Evolutionary conservation across 2,329 filamentous ascomycete species (phyloP), one percentile per base, ranked within the genome.

Genomic region (Calonectria fujianensis): DNA sequence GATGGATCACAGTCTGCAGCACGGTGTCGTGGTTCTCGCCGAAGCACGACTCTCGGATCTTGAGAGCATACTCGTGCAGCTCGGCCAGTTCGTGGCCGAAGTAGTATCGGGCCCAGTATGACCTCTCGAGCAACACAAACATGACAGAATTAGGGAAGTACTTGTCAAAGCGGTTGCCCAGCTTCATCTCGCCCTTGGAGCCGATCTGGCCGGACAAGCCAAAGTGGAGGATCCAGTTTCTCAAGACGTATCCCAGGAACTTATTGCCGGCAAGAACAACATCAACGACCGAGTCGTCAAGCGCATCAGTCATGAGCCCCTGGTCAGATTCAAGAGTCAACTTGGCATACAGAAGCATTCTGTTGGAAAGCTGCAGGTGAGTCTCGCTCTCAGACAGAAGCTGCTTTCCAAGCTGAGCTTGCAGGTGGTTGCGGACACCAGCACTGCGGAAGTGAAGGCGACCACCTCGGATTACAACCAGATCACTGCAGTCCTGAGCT

Each of bases 171-270:
- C 83, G 84, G 14, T 81, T 75, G 7, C 81, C 78, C 20, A 86
- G 65, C 2, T 72, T 70, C 4, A 86, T 71, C 31, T 83, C 77
- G 8, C 80, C 83, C 18, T 81, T 80, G 0, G 77, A 50, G 3
- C 75, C 78, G n/a, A 81, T 75, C 1, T 84, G 78, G 0, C 84
- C 83, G 0, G 85, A 85, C 4, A 78, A 75, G 9, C 81, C 80
- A 75, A 87, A 84, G 75, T 87, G 85, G 1, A 78, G 50, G 27
- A 83, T 74, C 85, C 85, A 87, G 75, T 84, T 81, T 5, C 77
- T 74, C 70, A 86, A 80, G 52, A 84, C 82, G 63, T 86, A 86
- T 11, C 80, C 76, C 13, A 86, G 78, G 9, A 86, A 77, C 3
- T 77, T 77, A 52, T 85, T 79, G 5, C 78, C 76, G 11, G 76